A percentile compares a stretch with the other conserved stretches of the same genome.
These are phyloP conservation scores for Neonectria sp. DNA, from an alignment of 2,329 filamentous ascomycete species.

Conservation along the genomic window DNA sequence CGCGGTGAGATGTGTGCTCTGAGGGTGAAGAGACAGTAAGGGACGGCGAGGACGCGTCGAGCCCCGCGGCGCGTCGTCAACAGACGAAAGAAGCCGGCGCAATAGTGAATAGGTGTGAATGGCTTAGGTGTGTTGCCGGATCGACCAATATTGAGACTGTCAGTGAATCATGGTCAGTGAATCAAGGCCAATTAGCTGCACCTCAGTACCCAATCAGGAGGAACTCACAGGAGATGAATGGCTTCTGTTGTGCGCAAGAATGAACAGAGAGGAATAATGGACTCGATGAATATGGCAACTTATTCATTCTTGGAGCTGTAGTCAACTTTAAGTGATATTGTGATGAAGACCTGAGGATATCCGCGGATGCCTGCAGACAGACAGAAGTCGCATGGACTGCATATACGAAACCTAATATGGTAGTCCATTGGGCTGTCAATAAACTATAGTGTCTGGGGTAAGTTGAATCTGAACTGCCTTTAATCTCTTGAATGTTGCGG, in stretches of 20 bases:
- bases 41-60: background rate
- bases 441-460: background rate
- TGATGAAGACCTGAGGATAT: background rate
- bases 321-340: background rate
- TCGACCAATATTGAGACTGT: background rate
- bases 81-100: background rate
- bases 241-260: background rate
- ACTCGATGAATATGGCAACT: background rate
- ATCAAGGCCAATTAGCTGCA: background rate
- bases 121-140: background rate
- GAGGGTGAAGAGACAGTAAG: background rate
- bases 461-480: too few species aligned
- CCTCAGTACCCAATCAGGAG: background rate
- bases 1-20: background rate
- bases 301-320: background rate
- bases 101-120: background rate
- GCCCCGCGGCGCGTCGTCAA: background rate
- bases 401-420: background rate
- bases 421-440: background rate
- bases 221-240: background rate
- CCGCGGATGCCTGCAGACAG: background rate
- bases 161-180: slow-evolving; percentile 3
- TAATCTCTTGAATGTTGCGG: too few species aligned
- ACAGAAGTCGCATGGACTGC: background rate
- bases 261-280: background rate